phyloP scores from a whole-genome alignment of 2,329 filamentous ascomycete species.

The Samsoniella hepiali region DNA sequence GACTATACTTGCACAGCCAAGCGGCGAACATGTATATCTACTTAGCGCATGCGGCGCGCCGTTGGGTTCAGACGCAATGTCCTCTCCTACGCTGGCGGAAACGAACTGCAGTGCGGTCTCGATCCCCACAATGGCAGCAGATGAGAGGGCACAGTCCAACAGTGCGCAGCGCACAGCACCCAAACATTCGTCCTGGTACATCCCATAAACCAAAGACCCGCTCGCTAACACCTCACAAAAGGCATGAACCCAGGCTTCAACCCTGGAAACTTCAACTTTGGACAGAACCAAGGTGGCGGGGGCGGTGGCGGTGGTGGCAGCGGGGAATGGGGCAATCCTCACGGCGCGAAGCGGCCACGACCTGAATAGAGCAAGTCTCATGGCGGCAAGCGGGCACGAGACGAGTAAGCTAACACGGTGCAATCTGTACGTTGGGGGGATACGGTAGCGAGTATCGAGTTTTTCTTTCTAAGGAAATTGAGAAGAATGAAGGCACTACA shows the following conservation, averaged over 20 bases:
- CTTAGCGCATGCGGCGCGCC: background rate
- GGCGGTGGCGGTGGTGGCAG: slow-evolving; percentile 38
- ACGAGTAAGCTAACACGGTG: slow-evolving; percentile 47
- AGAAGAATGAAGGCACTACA: background rate
- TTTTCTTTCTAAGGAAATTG: background rate
- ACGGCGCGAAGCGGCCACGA: slow-evolving; percentile 74
- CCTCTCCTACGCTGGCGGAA: background rate
- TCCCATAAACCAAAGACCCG: background rate
- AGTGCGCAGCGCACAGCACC: background rate
- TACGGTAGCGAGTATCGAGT: no score
- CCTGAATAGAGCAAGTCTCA: slow-evolving; percentile 73
- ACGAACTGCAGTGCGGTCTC: background rate
- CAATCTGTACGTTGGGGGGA: no score
- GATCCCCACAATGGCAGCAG: background rate
- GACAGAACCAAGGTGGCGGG: slow-evolving; percentile 42
- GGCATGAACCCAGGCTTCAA: slow-evolving; percentile 69
- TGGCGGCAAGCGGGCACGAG: slow-evolving; percentile 73
- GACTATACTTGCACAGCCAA: background rate
- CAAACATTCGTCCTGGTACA: background rate
- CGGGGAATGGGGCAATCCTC: slow-evolving; percentile 72
- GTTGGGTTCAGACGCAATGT: background rate
- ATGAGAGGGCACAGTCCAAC: background rate
- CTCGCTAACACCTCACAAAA: slow-evolving; percentile 49
- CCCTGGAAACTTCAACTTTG: slow-evolving; percentile 65
- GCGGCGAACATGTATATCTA: background rate